A percentile compares a stretch with the other conserved stretches of the same genome.
Evolutionary conservation across 305 asterid genomes (phyloP).

Genomic region (Ajuga reptans): DNA sequence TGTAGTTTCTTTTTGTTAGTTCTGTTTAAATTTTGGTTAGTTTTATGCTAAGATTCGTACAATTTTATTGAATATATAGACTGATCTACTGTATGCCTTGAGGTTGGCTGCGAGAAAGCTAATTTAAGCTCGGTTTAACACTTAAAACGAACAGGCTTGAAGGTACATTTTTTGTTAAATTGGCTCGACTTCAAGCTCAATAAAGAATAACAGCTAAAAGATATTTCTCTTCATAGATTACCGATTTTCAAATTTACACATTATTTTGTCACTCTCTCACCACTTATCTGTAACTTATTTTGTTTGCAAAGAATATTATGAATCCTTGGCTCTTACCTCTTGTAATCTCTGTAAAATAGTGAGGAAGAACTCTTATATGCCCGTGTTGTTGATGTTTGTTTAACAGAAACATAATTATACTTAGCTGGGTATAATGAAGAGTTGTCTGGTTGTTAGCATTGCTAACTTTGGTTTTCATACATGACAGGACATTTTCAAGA

Average conservation of each 20-base stretch:
- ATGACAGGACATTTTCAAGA: conserved; percentile 84
- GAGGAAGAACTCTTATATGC: background rate
- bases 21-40: background rate
- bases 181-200: background rate
- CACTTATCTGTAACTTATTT: background rate
- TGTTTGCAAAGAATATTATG: background rate
- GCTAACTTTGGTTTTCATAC: conserved; percentile 14
- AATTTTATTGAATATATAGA: background rate
- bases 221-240: background rate
- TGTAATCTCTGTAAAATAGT: background rate
- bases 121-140: background rate
- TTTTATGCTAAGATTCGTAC: background rate
- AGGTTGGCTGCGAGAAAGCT: background rate
- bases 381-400: background rate
- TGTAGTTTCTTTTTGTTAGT: background rate
- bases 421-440: background rate
- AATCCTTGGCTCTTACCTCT: background rate
- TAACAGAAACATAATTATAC: background rate
- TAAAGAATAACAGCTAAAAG: background rate
- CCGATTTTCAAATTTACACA: background rate
- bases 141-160: background rate
- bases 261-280: background rate
- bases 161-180: background rate
- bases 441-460: background rate
- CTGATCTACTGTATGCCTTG: background rate